Evolutionary conservation across 441 rosid species (phyloP).

Genomic region (Euphorbia corollata): DNA sequence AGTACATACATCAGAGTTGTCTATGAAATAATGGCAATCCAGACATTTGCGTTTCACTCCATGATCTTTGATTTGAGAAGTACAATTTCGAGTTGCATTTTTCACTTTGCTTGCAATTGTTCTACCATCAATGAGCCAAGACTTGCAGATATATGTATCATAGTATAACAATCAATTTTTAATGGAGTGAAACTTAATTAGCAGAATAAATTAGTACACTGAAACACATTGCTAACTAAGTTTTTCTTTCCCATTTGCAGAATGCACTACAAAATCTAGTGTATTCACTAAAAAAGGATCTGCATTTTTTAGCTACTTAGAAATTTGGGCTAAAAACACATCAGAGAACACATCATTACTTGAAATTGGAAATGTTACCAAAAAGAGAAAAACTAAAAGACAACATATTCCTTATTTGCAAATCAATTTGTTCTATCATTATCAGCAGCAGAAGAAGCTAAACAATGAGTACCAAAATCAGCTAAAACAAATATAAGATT

Average conservation of each 20-base stretch:
- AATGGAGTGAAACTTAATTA: no score
- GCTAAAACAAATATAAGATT: not conserved
- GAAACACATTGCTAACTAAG: not conserved
- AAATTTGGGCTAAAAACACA: not conserved
- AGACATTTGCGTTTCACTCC: slow-evolving; percentile 73
- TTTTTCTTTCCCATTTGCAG: not conserved
- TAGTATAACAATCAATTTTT: no score
- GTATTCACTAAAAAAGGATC: not conserved
- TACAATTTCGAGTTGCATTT: slow-evolving; percentile 41
- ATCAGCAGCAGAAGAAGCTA: not conserved
- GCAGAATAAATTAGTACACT: not conserved
- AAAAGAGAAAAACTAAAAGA: not conserved
- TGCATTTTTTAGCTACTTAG: not conserved
- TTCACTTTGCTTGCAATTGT: slow-evolving; percentile 70
- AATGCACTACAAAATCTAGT: not conserved
- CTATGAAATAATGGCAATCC: slow-evolving; percentile 52
- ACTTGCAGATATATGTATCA: slow-evolving; percentile 36
- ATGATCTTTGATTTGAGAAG: slow-evolving; percentile 46
- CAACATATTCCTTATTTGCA: not conserved
- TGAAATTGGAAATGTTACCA: not conserved
- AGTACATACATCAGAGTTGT: slow-evolving; percentile 61
- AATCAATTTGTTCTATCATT: not conserved
- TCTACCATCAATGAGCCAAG: slow-evolving; percentile 67
- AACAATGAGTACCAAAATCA: not conserved
- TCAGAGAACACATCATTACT: not conserved